Evolutionary conservation across 1,139 yeast genomes (phyloP), one percentile per base, ranked within the genome.

Genomic region (Meyerozyma sp.): DNA sequence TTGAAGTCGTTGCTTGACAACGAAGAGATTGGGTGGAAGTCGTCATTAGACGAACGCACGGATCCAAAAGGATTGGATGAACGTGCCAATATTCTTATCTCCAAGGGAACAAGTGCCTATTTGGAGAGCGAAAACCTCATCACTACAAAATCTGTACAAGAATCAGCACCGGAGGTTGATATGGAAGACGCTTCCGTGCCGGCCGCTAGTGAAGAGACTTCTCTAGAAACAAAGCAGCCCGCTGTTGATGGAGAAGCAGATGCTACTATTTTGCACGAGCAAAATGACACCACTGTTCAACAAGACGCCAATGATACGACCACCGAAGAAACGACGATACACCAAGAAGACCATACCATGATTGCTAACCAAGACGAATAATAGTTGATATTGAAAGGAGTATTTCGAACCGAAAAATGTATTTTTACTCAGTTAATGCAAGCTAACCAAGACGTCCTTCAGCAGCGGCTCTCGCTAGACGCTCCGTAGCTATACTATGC

Each of bases 401-500:
- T 27, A 27, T n/a, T 27, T 27, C 13, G 13, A 27, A 10, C 13
- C 11, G 13, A 11, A 27, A 27, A 27, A 27, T 27, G 29, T 27
- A 27, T 11, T 27, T 27, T 27, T 10, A 11, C 11, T 27, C 13
- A n/a, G 4, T 27, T 27, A 27, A 8, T 27, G 13, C 14, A 8
- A 30, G 9, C 21, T 14, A 7, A 20, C 46, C 44, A 44, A 65
- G 61, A 30, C 59, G 56, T 10, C 75, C 75, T 48, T 73, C 77
- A 27, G 70, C 79, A 42, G 66, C 77, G 47, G 63, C 80, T 56
- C 65, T 59, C 5, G 70, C 74, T 46, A 73, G 57, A 41, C 81
- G 66, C 54, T 84, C 88, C 0, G 89, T 82, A 0, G 84, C 80
- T 39, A 84, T 68, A 39, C 82, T 78, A 49, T 79, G 82, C 0